Evolutionary conservation across 768 basidiomycete species (phyloP).

Genomic region (Lactifluus volemus): DNA sequence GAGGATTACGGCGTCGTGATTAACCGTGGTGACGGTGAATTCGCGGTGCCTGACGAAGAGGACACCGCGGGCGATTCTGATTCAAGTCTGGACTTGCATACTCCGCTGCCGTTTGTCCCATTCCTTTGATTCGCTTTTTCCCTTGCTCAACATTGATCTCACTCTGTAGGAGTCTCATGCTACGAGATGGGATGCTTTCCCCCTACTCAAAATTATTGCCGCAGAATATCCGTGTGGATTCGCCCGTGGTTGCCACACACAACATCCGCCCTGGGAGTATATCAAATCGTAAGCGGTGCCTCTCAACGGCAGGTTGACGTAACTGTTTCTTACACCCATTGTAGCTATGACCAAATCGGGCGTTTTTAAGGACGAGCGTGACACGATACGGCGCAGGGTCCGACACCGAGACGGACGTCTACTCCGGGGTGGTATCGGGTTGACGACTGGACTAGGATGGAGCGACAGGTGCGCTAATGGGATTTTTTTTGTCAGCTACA

Average conservation of each 20-base stretch:
- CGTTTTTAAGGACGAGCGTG: constrained; percentile 31
- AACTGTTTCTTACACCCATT: constrained; percentile 2
- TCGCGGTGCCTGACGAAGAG: constrained; percentile 21
- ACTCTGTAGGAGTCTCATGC: constrained; percentile 29
- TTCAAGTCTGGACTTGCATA: constrained; percentile 32
- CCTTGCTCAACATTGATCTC: neutral
- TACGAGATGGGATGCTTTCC: constrained; percentile 32
- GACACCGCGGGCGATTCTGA: constrained; percentile 30
- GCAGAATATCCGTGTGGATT: constrained; percentile 17
- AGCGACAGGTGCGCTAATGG: constrained; percentile 29
- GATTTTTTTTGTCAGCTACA: neutral
- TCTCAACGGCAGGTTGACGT: neutral
- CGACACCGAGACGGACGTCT: constrained; percentile 33
- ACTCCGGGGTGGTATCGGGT: constrained; percentile 31
- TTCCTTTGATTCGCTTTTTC: neutral
- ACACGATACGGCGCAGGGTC: constrained; percentile 28
- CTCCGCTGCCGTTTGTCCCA: constrained; percentile 31
- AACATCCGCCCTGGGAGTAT: constrained; percentile 22
- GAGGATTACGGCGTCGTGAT: constrained; percentile 25
- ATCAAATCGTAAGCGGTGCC: constrained; percentile 22
- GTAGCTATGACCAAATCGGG: constrained; percentile 30
- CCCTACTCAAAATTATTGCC: constrained; percentile 33
- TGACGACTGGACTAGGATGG: constrained; percentile 37
- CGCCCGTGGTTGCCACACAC: constrained; percentile 17
- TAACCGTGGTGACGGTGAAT: constrained; percentile 20